Evolutionary conservation across 192 early-diverging fungal genomes (phyloP).

Genomic region (Gryganskiella cystojenkinii): DNA sequence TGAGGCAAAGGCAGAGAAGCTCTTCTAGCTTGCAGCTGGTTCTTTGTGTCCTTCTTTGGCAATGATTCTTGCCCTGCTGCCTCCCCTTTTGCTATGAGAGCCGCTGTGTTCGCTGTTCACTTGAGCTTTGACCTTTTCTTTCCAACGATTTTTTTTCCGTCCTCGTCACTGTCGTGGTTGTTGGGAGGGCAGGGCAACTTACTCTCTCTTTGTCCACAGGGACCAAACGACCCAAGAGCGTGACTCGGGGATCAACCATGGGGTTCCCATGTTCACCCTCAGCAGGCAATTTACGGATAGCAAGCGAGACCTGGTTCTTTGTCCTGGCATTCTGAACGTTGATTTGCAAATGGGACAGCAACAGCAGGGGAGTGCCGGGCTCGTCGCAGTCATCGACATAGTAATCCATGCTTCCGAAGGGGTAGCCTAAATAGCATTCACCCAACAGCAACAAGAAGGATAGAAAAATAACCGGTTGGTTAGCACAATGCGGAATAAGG

Average conservation of each 20-base stretch:
- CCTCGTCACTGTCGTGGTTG: no score
- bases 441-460: not conserved
- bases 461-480: not conserved
- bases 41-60: no score
- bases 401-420: constrained; percentile 64
- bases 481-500: no score
- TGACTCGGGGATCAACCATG: constrained; percentile 57
- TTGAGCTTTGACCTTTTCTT: not conserved
- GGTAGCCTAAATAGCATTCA: constrained; percentile 50
- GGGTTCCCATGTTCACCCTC: constrained; percentile 32
- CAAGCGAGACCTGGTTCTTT: constrained; percentile 49
- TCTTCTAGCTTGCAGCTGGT: no score
- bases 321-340: constrained; percentile 44
- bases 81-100: no score
- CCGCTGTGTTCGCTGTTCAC: no score
- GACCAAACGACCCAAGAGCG: constrained; percentile 55
- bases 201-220: constrained; percentile 23
- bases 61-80: no score
- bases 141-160: not conserved
- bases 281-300: constrained; percentile 50
- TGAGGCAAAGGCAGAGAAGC: no score
- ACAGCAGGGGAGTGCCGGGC: constrained; percentile 54
- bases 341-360: constrained; percentile 57
- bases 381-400: constrained; percentile 57
- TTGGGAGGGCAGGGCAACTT: no score